A percentile compares a stretch with the other conserved stretches of the same genome.
These are phyloP conservation scores for Phytophthora hybrid DNA, from an alignment of 352 stramenopile genomes.

Conservation along the genomic window DNA sequence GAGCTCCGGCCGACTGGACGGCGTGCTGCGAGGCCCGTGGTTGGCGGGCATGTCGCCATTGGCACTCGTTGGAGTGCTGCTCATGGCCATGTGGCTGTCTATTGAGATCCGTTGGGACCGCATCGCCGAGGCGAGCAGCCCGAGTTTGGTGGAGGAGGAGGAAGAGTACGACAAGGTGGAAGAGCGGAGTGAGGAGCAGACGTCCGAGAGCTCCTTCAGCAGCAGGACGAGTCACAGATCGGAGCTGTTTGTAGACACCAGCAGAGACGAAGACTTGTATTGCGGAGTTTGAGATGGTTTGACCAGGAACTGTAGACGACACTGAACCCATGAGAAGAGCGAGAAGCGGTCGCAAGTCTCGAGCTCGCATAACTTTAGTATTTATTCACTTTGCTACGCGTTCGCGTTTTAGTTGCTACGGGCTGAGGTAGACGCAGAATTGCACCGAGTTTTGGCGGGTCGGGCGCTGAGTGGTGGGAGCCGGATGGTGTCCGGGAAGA, in stretches of 20 bases:
- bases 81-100: constrained; percentile 51
- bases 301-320: background rate
- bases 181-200: background rate
- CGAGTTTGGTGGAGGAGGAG: constrained; percentile 23
- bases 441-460: constrained; percentile 17
- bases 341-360: constrained; percentile 15
- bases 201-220: constrained; percentile 7
- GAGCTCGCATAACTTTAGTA: constrained; percentile 29
- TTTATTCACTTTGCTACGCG: constrained; percentile 38
- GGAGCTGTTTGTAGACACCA: constrained; percentile 35
- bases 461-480: constrained; percentile 56
- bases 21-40: constrained; percentile 27
- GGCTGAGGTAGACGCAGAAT: constrained; percentile 12
- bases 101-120: constrained; percentile 58
- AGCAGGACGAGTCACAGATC: constrained; percentile 5
- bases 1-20: constrained; percentile 31
- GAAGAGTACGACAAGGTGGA: constrained; percentile 14
- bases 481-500: constrained; percentile 45
- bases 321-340: background rate
- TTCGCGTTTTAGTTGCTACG: constrained; percentile 18
- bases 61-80: constrained; percentile 42
- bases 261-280: constrained; percentile 14
- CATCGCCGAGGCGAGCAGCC: constrained; percentile 29
- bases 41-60: constrained; percentile 37
- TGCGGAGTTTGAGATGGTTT: constrained; percentile 22